phyloP scores from a whole-genome alignment of 208 protist species.

The Phytomonas sp. region DNA sequence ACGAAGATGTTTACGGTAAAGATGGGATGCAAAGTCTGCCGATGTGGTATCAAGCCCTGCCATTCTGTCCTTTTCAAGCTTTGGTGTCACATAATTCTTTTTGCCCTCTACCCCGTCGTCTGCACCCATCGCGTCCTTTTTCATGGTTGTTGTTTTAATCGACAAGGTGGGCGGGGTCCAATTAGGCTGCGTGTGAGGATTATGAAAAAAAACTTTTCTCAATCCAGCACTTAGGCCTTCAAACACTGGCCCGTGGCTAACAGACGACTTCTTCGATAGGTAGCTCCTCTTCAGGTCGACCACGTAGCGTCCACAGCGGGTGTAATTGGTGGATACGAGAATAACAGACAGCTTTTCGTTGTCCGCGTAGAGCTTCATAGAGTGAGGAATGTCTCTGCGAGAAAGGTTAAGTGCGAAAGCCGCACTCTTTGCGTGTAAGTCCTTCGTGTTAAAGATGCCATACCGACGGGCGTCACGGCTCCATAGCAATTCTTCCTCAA shows the following conservation, averaged over 20 bases:
- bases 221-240: constrained; percentile 29
- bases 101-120: background rate
- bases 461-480: constrained; percentile 68
- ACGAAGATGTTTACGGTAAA: background rate
- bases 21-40: background rate
- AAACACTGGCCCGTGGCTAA: background rate
- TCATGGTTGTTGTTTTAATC: constrained; percentile 12
- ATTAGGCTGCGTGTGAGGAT: constrained; percentile 59
- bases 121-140: background rate
- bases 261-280: background rate
- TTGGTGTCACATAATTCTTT: background rate
- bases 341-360: constrained; percentile 15
- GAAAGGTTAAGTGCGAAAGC: constrained; percentile 66
- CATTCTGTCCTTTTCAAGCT: background rate
- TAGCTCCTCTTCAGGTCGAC: constrained; percentile 43
- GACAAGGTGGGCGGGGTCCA: constrained; percentile 58
- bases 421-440: constrained; percentile 45
- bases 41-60: background rate
- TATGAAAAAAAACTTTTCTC: constrained; percentile 68
- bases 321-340: constrained; percentile 48
- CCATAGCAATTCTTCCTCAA: constrained; percentile 65
- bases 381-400: constrained; percentile 17
- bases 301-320: constrained; percentile 50
- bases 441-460: constrained; percentile 38
- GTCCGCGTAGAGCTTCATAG: constrained; percentile 7